Percentiles rank a stretch among this genome's conserved stretches.
Evolutionary conservation across 768 basidiomycete genomes (phyloP).

Genomic region (Suillus subalutaceus): DNA sequence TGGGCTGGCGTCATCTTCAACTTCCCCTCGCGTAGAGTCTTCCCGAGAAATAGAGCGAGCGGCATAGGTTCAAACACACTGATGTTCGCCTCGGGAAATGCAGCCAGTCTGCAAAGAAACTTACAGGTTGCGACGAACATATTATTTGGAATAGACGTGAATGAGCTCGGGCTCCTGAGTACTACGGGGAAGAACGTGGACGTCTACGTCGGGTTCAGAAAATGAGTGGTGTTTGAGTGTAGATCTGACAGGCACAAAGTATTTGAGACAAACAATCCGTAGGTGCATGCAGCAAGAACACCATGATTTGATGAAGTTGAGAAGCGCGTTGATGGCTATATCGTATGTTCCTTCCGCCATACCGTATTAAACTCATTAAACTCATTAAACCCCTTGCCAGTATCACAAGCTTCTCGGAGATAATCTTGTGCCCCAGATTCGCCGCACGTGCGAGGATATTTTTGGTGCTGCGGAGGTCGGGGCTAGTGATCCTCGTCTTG

Average conservation of each 20-base stretch:
- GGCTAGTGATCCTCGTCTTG: slow-evolving; percentile 92
- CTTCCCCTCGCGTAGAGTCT: too few relatives aligned
- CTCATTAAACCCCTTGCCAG: slow-evolving; percentile 39
- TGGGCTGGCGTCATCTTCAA: background rate
- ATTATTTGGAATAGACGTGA: background rate
- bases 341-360: slow-evolving; percentile 57
- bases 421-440: slow-evolving; percentile 91
- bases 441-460: slow-evolving; percentile 95
- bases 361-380: slow-evolving; percentile 11
- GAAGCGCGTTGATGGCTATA: slow-evolving; percentile 98
- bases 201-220: background rate
- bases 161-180: background rate
- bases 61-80: background rate
- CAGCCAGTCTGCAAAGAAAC: background rate
- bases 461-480: slow-evolving; percentile 93
- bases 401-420: slow-evolving; percentile 99
- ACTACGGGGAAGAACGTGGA: background rate
- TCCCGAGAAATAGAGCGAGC: too few relatives aligned
- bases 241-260: background rate
- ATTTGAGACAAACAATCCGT: background rate
- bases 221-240: background rate
- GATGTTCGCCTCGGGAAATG: background rate
- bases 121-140: background rate
- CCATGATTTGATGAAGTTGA: slow-evolving; percentile 41
- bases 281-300: background rate